A percentile compares a stretch with the other conserved stretches of the same genome.
These are phyloP conservation scores for Osmanthus fragrans DNA, from an alignment of 257 asterid species.

Conservation along the genomic window DNA sequence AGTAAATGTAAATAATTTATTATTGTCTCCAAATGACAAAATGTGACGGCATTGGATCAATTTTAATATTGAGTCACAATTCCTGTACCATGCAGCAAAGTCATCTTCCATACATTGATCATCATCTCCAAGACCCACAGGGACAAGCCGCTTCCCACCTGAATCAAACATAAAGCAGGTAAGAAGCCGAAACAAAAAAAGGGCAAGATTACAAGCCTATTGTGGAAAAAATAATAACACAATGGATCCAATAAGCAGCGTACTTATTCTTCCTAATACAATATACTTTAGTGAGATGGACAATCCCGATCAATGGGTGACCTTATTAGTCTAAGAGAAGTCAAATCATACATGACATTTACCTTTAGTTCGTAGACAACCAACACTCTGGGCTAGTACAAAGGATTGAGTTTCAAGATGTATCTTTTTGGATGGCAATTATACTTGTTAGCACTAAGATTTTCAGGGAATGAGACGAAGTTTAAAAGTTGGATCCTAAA, in stretches of 20 bases:
- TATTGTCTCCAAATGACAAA: neutral
- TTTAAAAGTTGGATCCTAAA: no score
- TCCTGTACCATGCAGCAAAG: slow-evolving; percentile 73
- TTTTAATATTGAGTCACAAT: slow-evolving; percentile 7
- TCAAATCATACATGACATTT: neutral
- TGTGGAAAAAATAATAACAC: slow-evolving; percentile 4
- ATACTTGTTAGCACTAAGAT: neutral
- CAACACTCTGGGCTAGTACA: neutral
- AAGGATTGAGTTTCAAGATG: neutral
- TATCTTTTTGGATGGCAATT: neutral
- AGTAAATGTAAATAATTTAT: neutral
- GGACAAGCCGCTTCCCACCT: slow-evolving; percentile 80
- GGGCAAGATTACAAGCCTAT: slow-evolving; percentile 5
- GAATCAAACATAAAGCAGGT: slow-evolving; percentile 24
- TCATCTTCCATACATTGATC: slow-evolving; percentile 99
- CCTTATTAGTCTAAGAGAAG: neutral
- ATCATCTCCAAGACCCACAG: slow-evolving; percentile 94
- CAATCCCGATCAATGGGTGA: no score
- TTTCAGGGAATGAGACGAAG: no score
- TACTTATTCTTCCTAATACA: neutral
- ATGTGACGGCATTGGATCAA: neutral
- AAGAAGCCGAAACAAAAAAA: slow-evolving; percentile 14
- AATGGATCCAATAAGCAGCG: neutral
- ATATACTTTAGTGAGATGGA: neutral
- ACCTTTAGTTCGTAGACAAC: neutral